Percentiles rank a stretch among this genome's conserved stretches.
Conservation (phyloP, 73 alveolate species). For the Breviolum minutum region DNA sequence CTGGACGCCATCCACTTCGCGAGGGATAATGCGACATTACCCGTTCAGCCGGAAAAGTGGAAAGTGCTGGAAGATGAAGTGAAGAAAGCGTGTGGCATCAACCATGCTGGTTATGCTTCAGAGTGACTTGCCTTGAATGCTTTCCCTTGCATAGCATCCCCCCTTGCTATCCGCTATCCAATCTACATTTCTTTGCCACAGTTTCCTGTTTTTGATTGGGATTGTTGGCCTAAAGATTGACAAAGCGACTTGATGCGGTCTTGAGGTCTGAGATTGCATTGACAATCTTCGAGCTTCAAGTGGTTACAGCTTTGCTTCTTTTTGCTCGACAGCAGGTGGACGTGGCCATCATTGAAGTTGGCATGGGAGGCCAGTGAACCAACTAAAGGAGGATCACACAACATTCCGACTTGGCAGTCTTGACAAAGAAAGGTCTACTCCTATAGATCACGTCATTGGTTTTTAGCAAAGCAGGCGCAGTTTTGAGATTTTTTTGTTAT, state of each 20-base stretch:
- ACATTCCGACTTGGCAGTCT: too few species aligned
- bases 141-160: neutral
- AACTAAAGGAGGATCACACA: too few species aligned
- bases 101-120: neutral
- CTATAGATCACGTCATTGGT: too few species aligned
- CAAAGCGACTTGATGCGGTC: too few species aligned
- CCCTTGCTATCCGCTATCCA: too few species aligned
- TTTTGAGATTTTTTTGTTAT: too few species aligned
- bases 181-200: too few species aligned
- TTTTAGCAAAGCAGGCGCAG: too few species aligned
- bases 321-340: constrained; percentile 48
- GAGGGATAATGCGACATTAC: too few species aligned
- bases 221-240: too few species aligned
- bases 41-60: neutral
- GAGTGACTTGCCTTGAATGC: constrained; percentile 1
- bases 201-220: too few species aligned
- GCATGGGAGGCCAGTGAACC: constrained; percentile 39
- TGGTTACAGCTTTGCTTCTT: constrained; percentile 36
- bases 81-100: neutral
- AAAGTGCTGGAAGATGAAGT: constrained; percentile 10
- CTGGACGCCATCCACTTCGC: constrained; percentile 28
- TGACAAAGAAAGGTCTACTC: too few species aligned
- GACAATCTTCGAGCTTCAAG: constrained; percentile 53
- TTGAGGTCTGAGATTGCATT: neutral
- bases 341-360: constrained; percentile 56